A percentile compares a stretch with the other conserved stretches of the same genome.
phyloP scores from a whole-genome alignment of 768 basidiomycete genomes.

The Kwoniella dejecticola region DNA sequence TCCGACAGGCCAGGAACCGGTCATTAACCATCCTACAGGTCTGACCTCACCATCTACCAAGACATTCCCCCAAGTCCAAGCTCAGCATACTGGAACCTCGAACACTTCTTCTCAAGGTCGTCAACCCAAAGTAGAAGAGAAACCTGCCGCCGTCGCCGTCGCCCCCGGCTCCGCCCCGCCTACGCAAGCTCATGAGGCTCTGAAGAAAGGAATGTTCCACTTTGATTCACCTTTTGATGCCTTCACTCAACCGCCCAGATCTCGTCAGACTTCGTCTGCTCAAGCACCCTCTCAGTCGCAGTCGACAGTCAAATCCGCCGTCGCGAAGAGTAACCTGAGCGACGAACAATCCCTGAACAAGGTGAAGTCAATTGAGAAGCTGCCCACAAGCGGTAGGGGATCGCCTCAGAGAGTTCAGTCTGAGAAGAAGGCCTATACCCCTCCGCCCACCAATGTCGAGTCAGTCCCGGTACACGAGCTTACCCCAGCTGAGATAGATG shows the following conservation, averaged over 20 bases:
- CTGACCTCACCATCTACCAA: conserved; percentile 8
- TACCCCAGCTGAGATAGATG: conserved; percentile 2
- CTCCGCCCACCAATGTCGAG: neutral
- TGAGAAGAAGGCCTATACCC: neutral
- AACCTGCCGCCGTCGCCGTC: neutral
- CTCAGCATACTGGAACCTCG: conserved; percentile 8
- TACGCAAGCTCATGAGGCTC: conserved; percentile 1
- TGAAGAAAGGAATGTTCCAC: conserved; percentile 42
- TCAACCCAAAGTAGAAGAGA: conserved; percentile 2
- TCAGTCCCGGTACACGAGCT: conserved; percentile 3
- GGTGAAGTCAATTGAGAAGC: conserved; percentile 8
- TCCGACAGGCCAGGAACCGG: conserved; percentile 18
- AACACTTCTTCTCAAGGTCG: conserved; percentile 1
- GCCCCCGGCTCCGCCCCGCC: too few relatives aligned
- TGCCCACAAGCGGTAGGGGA: neutral
- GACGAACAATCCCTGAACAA: conserved; percentile 5
- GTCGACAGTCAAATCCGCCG: neutral
- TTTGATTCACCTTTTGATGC: conserved; percentile 50
- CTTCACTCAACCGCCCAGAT: conserved; percentile 31
- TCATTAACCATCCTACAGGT: conserved; percentile 22
- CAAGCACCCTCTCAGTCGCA: neutral
- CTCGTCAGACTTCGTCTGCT: conserved; percentile 6
- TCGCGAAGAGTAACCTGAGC: neutral
- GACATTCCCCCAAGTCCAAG: neutral
- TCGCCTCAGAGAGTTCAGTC: conserved; percentile 3